Base-by-base conservation (phyloP, 306 rosid species). In the Cucurbita argyrosperma region DNA sequence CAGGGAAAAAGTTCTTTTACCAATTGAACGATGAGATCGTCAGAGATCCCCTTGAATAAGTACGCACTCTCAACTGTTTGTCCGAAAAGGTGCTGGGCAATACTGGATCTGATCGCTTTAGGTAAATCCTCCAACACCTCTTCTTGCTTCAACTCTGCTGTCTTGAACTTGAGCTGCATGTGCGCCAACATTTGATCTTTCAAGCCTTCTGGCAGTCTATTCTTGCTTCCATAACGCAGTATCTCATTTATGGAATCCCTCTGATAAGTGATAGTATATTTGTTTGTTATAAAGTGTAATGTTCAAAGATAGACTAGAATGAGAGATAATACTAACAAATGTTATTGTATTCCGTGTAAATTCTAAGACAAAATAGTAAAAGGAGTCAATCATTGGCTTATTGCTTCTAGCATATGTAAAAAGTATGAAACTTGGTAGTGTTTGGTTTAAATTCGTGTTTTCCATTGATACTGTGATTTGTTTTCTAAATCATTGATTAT, bases 111-210 rank as follows among this genome's bases (percentile, higher is more conserved):
- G 60, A 92, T 88, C 76, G 92, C 90, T 78, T 88, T 90, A 10
- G 96, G 98, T 56, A 90, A 86, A 76, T 83, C 83, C 56, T 76
- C 84, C 39, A 87, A 79, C 73, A 88, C 91, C 86, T 82, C 85
- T 79, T 91, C 90, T 78, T 88, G 96, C 87, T 87, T 88, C 57
- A 90, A 75, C 90, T 88, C 96, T 54, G 87, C 92, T 61, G 96
- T 90, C 89, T 80, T 90, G 79, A 88, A 90, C 83, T 88, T 92
- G 82, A 90, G 86, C 67, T 92, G 92, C 85, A 80, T 76, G 78
- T 92, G 96, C 63, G 96, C 90, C 78, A 87, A 80, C 91, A 90
- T 87, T 79, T 92, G 96, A 52, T 84, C 91, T 80, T 83, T 92
- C 89, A 92, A 71, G 53, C 91, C 86, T 82, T 87, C 84, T 72